Evolutionary conservation across 148 eudicot species (phyloP), one percentile per base, ranked within the genome.

Genomic region (Heliamphora exappendiculata): DNA sequence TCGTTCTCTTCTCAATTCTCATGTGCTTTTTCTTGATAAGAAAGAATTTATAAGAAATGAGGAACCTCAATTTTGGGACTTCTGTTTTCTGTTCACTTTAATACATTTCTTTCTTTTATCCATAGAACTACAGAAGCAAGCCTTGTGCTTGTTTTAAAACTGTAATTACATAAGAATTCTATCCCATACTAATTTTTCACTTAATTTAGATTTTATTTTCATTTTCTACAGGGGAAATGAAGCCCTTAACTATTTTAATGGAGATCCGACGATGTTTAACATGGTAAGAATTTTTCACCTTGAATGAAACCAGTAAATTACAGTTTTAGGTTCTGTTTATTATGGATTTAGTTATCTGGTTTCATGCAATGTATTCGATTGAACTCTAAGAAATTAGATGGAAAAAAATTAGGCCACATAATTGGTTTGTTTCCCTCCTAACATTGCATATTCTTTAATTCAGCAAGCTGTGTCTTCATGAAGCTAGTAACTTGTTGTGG

Each of bases 191-290:
- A 22, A 22, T 5, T 70, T 2, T 54, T 33, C 37, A 7, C 12
- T 39, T 67, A 29, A 26, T 76, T 34, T 24, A 39, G 39, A 13
- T 26, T 41, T 47, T 14, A n/a, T 44, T 73, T 75, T 42, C 28
- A 28, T 19, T 66, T 75, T 54, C 49, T 75, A 54, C 87, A 94
- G 98, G 69, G 98, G 98, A 71, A 82, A 84, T 22, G 98, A 94
- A 69, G 98, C 98, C 7, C 87, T 92, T 36, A 70, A 80, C 64
- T 94, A 90, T 81, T 94, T 94, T 82, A 89, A 88, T 74, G 93
- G 88, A 78, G 89, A 94, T 59, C 96, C 97, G 14, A 55, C 86
- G 5, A 75, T 94, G 77, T 94, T 94, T 82, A 83, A 89, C 67
- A 67, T 85, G 97, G 98, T 94, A 77, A 76, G 84, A 71, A 39